Percentiles rank a stretch among this genome's conserved stretches.
Evolutionary conservation across 306 rosid genomes (phyloP).

Genomic region (Cucurbita argyrosperma): DNA sequence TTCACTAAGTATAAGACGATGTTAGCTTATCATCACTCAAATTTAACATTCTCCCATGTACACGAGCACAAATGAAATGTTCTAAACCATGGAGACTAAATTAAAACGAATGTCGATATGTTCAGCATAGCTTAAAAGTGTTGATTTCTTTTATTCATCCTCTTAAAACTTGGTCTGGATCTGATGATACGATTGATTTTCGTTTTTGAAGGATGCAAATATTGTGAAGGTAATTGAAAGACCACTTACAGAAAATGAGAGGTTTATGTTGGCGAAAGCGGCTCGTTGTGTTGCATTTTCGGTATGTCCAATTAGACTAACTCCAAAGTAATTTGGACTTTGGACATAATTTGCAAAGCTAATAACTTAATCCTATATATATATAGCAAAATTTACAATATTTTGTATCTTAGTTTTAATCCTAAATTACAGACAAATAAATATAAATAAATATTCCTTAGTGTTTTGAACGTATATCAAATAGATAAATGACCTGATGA

Average conservation of each 20-base stretch:
- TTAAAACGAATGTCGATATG: too few relatives aligned
- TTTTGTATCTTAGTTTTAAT: neutral
- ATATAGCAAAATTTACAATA: neutral
- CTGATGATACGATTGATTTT: neutral
- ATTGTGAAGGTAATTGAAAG: conserved; percentile 88
- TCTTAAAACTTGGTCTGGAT: neutral
- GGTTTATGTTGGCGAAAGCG: conserved; percentile 86
- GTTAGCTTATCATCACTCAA: neutral
- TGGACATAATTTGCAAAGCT: neutral
- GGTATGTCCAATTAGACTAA: conserved; percentile 61
- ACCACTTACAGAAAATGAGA: conserved; percentile 70
- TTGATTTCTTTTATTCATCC: too few relatives aligned
- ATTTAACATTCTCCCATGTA: too few relatives aligned
- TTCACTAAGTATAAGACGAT: too few relatives aligned
- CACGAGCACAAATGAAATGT: too few relatives aligned
- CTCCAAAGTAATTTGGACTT: conserved; percentile 46
- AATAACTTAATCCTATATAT: neutral
- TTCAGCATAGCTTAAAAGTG: too few relatives aligned
- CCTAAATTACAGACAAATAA: neutral
- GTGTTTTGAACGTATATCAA: too few relatives aligned
- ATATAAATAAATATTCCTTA: neutral
- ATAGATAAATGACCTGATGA: too few relatives aligned
- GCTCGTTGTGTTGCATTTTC: conserved; percentile 95
- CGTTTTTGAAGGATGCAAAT: conserved; percentile 51
- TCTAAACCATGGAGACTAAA: too few relatives aligned